Evolutionary conservation across 1,139 yeast species (phyloP).

Genomic region (Yamadazyma dushanensis): DNA sequence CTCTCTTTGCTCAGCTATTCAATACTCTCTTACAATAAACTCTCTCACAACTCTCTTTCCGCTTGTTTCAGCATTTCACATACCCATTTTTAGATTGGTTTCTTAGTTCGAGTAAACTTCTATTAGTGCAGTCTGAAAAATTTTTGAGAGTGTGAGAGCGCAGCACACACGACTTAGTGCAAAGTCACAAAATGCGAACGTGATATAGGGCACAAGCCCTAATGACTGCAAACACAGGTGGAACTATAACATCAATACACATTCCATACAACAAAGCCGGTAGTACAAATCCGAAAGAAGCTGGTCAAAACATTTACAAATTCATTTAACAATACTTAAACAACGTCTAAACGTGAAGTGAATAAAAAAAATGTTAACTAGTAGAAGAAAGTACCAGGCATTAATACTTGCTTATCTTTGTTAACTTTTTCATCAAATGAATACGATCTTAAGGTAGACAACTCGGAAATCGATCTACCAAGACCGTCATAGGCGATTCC

Average conservation of each 20-base stretch:
- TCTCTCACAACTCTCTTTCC: no score
- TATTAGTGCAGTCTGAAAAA: conserved; percentile 15
- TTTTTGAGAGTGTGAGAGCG: conserved; percentile 14
- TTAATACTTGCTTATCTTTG: conserved; percentile 10
- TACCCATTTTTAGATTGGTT: conserved; percentile 21
- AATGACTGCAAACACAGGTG: neutral
- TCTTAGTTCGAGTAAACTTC: conserved; percentile 9
- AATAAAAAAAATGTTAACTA: conserved; percentile 4
- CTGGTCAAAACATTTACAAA: neutral
- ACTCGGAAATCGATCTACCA: conserved; percentile 17
- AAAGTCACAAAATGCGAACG: neutral
- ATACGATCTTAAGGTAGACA: conserved; percentile 15
- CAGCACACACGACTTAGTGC: neutral
- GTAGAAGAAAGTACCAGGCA: conserved; percentile 20
- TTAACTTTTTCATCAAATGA: conserved; percentile 13
- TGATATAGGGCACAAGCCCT: conserved; percentile 12
- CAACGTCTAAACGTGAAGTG: neutral
- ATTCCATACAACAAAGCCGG: neutral
- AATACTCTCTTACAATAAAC: no score
- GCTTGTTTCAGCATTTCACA: no score
- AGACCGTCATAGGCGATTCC: conserved; percentile 27
- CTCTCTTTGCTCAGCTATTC: no score
- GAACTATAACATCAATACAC: no score
- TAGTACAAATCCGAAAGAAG: neutral
- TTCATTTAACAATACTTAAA: conserved; percentile 1